These are phyloP conservation scores for Ophioceras dolichostomum DNA, from an alignment of 2,329 filamentous ascomycete genomes.

Conservation along the genomic window DNA sequence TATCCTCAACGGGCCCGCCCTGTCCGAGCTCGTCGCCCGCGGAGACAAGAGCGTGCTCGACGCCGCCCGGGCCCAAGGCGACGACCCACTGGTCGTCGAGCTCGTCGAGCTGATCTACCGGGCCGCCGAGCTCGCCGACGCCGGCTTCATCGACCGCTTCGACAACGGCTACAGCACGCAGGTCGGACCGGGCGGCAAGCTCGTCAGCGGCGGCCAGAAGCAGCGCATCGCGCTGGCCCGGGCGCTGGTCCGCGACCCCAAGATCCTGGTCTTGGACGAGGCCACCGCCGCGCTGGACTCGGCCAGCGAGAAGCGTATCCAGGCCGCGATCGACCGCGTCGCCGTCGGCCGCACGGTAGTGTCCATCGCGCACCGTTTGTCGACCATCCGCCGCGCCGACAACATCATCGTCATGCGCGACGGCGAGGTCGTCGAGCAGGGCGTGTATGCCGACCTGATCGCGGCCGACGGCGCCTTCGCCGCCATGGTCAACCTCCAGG, in stretches of 20 bases:
- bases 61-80: slow-evolving; percentile 4
- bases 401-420: slow-evolving; percentile 46
- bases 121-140: slow-evolving; percentile 43
- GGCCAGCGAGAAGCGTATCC: slow-evolving; percentile 41
- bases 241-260: slow-evolving; percentile 3
- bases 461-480: slow-evolving; percentile 29
- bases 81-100: slow-evolving; percentile 16
- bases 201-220: slow-evolving; percentile 47
- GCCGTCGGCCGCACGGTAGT: slow-evolving; percentile 42
- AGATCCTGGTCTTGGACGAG: slow-evolving; percentile 20
- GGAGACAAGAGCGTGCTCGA: slow-evolving; percentile 7
- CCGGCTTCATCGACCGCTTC: slow-evolving; percentile 40
- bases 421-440: slow-evolving; percentile 43
- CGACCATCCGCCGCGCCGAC: slow-evolving; percentile 42
- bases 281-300: slow-evolving; percentile 50
- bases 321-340: slow-evolving; percentile 28
- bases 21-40: slow-evolving; percentile 29
- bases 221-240: slow-evolving; percentile 36
- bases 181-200: slow-evolving; percentile 39
- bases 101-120: slow-evolving; percentile 31
- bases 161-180: slow-evolving; percentile 40
- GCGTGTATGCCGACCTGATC: slow-evolving; percentile 41
- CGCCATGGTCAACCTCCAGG: slow-evolving; percentile 26
- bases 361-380: slow-evolving; percentile 44
- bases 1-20: slow-evolving; percentile 25